These are phyloP conservation scores for Suillus ampliporus DNA, from an alignment of 768 basidiomycete genomes.

Conservation along the genomic window DNA sequence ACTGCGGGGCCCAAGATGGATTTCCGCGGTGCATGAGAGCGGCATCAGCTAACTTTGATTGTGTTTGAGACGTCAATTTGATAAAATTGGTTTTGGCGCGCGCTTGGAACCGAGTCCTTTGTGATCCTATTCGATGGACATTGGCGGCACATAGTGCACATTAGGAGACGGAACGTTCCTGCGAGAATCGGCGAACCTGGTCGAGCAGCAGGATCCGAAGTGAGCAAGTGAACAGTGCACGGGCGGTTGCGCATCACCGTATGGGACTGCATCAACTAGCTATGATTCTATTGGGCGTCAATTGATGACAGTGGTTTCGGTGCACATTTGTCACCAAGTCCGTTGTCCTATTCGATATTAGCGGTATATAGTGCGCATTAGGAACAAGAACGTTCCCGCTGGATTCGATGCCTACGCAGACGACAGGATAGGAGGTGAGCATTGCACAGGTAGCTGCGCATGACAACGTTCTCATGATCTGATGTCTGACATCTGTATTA, in stretches of 20 bases:
- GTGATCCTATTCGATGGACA: background rate
- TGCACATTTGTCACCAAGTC: background rate
- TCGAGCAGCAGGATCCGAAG: background rate
- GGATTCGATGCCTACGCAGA: too few species aligned
- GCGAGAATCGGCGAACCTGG: background rate
- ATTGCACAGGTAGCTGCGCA: background rate
- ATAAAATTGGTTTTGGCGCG: too few species aligned
- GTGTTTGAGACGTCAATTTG: too few species aligned
- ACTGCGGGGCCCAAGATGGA: background rate
- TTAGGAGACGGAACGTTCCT: background rate
- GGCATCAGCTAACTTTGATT: background rate
- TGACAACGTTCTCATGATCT: background rate
- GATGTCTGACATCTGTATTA: background rate
- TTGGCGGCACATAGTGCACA: background rate
- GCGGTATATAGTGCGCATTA: background rate
- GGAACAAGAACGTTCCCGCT: background rate
- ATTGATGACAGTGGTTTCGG: background rate
- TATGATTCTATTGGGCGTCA: background rate
- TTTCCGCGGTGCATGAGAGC: background rate
- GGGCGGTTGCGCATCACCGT: background rate
- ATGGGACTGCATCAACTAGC: background rate
- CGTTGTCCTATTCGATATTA: background rate
- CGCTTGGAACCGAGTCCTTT: background rate
- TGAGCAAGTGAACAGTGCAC: background rate
- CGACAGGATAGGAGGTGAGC: too few species aligned